A percentile compares a stretch with the other conserved stretches of the same genome.
Evolutionary conservation across 2,329 filamentous ascomycete species (phyloP).

Genomic region (Apiospora arundinis): DNA sequence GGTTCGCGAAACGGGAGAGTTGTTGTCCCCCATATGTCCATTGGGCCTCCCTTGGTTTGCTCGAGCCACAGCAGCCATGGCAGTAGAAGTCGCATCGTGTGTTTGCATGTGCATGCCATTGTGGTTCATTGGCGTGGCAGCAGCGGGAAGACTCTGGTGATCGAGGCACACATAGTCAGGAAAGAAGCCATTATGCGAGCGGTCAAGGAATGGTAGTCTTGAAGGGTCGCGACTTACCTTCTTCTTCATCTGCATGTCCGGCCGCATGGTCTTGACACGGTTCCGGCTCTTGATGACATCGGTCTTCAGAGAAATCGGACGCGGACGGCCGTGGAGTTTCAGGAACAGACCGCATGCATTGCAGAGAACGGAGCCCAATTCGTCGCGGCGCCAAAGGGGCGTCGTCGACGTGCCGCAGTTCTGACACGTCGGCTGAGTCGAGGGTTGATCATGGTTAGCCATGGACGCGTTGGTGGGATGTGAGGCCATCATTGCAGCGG

Average conservation of each 20-base stretch:
- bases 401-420: constrained; percentile 97
- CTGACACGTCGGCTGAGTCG: constrained; percentile 89
- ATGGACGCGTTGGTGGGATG: constrained; percentile 54
- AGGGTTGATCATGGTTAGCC: constrained; percentile 63
- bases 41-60: constrained; percentile 73
- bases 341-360: constrained; percentile 98
- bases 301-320: constrained; percentile 96
- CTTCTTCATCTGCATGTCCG: constrained; percentile 80
- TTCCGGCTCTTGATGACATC: constrained; percentile 99
- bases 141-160: constrained; percentile 49
- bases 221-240: constrained; percentile 59
- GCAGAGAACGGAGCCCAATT: constrained; percentile 93
- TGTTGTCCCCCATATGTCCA: constrained; percentile 74
- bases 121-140: constrained; percentile 42
- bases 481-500: constrained; percentile 41
- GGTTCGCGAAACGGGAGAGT: constrained; percentile 81
- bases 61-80: constrained; percentile 58
- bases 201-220: neutral
- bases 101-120: constrained; percentile 66
- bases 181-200: constrained; percentile 19
- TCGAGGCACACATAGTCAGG: constrained; percentile 35
- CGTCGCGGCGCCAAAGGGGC: constrained; percentile 96
- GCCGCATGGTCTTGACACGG: constrained; percentile 85
- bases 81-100: constrained; percentile 62
- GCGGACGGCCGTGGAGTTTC: constrained; percentile 91